Conservation (phyloP, 1,284 basidiomycete species). For the Irpex rosettiformis region DNA sequence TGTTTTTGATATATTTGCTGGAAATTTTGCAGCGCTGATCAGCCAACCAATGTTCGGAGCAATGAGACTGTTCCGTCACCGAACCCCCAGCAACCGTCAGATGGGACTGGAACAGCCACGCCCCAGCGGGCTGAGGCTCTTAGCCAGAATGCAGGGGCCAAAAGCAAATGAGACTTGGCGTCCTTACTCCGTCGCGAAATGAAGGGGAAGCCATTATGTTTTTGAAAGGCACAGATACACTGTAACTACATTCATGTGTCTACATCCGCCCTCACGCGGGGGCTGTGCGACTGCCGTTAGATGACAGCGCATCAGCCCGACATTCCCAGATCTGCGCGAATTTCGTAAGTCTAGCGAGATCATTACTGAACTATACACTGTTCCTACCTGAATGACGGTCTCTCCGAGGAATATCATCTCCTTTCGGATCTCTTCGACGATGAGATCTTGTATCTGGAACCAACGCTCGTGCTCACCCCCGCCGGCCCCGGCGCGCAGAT, state of each 20-base stretch:
- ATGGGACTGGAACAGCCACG: neutral
- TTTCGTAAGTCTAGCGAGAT: slow-evolving; percentile 9
- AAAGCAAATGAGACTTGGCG: neutral
- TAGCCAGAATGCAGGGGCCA: neutral
- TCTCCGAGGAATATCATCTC: slow-evolving; percentile 99
- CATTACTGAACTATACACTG: slow-evolving; percentile 1
- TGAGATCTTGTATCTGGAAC: slow-evolving; percentile 96
- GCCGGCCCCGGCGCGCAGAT: slow-evolving; percentile 75
- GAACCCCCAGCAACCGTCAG: slow-evolving; percentile 1
- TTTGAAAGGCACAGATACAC: too few relatives aligned
- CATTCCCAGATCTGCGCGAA: slow-evolving; percentile 68
- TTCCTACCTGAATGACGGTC: slow-evolving; percentile 83
- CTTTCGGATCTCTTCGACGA: slow-evolving; percentile 92
- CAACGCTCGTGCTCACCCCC: slow-evolving; percentile 88
- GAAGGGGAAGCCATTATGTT: too few relatives aligned
- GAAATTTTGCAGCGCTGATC: slow-evolving; percentile 7
- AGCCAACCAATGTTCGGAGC: neutral
- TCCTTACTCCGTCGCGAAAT: too few relatives aligned
- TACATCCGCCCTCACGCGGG: too few relatives aligned
- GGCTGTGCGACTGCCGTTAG: too few relatives aligned
- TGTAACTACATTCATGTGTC: neutral
- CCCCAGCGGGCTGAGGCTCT: neutral
- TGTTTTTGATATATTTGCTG: neutral
- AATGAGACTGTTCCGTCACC: neutral
- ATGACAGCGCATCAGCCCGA: slow-evolving; percentile 20